Percentiles rank a stretch among this genome's conserved stretches.
These are phyloP conservation scores for Candida silvicultrix DNA, from an alignment of 805 yeast genomes.

Conservation along the genomic window DNA sequence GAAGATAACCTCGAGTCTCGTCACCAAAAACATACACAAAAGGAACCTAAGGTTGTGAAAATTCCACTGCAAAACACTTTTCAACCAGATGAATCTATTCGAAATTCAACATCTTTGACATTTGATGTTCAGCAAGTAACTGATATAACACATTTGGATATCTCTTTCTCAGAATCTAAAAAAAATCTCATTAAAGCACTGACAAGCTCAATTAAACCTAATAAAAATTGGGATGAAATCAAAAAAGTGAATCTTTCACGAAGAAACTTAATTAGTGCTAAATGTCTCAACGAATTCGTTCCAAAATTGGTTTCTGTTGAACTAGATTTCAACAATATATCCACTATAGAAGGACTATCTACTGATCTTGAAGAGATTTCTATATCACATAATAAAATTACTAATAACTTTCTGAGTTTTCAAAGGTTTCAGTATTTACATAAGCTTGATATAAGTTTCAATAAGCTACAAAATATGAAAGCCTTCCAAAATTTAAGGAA, in stretches of 20 bases:
- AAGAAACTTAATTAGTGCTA: slow-evolving; percentile 29
- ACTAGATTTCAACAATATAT: slow-evolving; percentile 10
- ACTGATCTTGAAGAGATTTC: slow-evolving; percentile 4
- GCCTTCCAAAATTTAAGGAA: slow-evolving; percentile 20
- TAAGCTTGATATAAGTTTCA: slow-evolving; percentile 31
- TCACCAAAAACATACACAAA: slow-evolving; percentile 7
- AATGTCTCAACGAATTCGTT: slow-evolving; percentile 33
- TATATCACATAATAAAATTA: slow-evolving; percentile 13
- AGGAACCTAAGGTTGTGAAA: background rate
- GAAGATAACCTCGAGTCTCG: too few species aligned
- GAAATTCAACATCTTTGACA: background rate
- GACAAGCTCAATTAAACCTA: slow-evolving; percentile 30
- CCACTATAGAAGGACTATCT: slow-evolving; percentile 20
- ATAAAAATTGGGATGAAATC: slow-evolving; percentile 35
- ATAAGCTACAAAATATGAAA: slow-evolving; percentile 29
- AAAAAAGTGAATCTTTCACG: slow-evolving; percentile 27
- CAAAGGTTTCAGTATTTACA: slow-evolving; percentile 17
- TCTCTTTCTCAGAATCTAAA: slow-evolving; percentile 39
- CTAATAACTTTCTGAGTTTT: slow-evolving; percentile 15
- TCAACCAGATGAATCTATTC: background rate
- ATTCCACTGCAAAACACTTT: slow-evolving; percentile 5
- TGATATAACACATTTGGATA: slow-evolving; percentile 34
- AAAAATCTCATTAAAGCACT: slow-evolving; percentile 34
- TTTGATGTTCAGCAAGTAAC: slow-evolving; percentile 26
- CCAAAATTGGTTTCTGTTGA: slow-evolving; percentile 26